Conservation (phyloP, 2,329 filamentous ascomycete genomes). For the Aspergillus aculeatinus region DNA sequence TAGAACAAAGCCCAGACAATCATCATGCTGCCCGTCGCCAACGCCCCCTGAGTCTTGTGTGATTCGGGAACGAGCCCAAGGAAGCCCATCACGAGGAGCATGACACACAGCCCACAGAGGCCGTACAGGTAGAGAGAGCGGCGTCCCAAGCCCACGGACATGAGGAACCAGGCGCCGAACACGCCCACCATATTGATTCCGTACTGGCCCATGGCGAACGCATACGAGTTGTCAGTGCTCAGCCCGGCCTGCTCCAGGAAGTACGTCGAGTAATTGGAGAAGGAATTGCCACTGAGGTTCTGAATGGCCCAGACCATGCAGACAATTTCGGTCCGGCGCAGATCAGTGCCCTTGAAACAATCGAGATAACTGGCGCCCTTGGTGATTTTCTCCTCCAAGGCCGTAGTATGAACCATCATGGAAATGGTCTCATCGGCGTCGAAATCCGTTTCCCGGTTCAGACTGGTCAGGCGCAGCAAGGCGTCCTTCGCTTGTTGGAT, state of each 20-base stretch:
- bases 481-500: slow-evolving; percentile 49
- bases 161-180: slow-evolving; percentile 77
- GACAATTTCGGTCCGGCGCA: slow-evolving; percentile 73
- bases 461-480: slow-evolving; percentile 47
- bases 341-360: slow-evolving; percentile 77
- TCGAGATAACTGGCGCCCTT: slow-evolving; percentile 72
- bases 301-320: slow-evolving; percentile 66
- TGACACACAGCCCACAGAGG: slow-evolving; percentile 67
- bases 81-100: slow-evolving; percentile 84
- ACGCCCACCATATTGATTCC: slow-evolving; percentile 76
- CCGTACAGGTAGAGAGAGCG: slow-evolving; percentile 75
- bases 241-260: slow-evolving; percentile 59
- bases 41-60: slow-evolving; percentile 60
- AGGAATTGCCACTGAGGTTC: slow-evolving; percentile 62
- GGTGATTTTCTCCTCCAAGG: slow-evolving; percentile 74
- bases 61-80: slow-evolving; percentile 67
- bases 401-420: slow-evolving; percentile 91
- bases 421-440: slow-evolving; percentile 80
- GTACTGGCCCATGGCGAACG: slow-evolving; percentile 60
- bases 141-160: slow-evolving; percentile 72
- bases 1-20: slow-evolving; percentile 78
- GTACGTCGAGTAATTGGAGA: slow-evolving; percentile 65
- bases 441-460: slow-evolving; percentile 62
- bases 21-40: slow-evolving; percentile 85
- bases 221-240: slow-evolving; percentile 50